Conservation (phyloP, 192 early-diverging fungal species). For the Thamnidium elegans region DNA sequence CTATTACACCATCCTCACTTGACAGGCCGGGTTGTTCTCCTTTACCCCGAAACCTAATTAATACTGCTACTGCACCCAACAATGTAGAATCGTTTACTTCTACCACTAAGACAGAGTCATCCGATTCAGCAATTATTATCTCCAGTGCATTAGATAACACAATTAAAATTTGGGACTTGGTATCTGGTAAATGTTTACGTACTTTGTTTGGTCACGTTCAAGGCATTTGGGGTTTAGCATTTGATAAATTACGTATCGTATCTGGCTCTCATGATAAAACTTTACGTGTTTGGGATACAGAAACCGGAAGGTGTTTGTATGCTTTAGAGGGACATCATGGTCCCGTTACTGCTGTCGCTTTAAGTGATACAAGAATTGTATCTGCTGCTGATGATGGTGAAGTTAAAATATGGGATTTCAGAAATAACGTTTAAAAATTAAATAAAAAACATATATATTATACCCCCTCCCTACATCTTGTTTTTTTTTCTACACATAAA, state of each 20-base stretch:
- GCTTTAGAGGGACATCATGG: conserved; percentile 61
- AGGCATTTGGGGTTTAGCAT: conserved; percentile 74
- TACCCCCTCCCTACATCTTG: not conserved
- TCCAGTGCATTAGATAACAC: conserved; percentile 85
- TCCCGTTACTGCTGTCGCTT: conserved; percentile 70
- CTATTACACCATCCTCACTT: not conserved
- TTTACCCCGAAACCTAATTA: not conserved
- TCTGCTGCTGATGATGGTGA: conserved; percentile 79
- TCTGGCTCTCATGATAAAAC: conserved; percentile 61
- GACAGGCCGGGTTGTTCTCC: not conserved
- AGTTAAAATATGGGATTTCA: conserved; percentile 77
- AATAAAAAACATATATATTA: conserved; percentile 1
- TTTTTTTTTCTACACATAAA: too few relatives aligned
- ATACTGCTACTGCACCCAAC: not conserved
- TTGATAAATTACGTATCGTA: conserved; percentile 72
- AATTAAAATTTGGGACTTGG: conserved; percentile 89
- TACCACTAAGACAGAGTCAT: not conserved
- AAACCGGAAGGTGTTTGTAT: conserved; percentile 56
- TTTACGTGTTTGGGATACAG: conserved; percentile 71
- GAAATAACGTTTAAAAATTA: conserved; percentile 6
- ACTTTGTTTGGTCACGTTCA: conserved; percentile 82
- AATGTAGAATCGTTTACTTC: not conserved
- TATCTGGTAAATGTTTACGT: conserved; percentile 67
- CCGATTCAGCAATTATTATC: conserved; percentile 55
- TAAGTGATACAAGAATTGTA: conserved; percentile 86